A percentile compares a stretch with the other conserved stretches of the same genome.
phyloP scores from a whole-genome alignment of 2,329 filamentous ascomycete species.

The Ophiostoma sp. region DNA sequence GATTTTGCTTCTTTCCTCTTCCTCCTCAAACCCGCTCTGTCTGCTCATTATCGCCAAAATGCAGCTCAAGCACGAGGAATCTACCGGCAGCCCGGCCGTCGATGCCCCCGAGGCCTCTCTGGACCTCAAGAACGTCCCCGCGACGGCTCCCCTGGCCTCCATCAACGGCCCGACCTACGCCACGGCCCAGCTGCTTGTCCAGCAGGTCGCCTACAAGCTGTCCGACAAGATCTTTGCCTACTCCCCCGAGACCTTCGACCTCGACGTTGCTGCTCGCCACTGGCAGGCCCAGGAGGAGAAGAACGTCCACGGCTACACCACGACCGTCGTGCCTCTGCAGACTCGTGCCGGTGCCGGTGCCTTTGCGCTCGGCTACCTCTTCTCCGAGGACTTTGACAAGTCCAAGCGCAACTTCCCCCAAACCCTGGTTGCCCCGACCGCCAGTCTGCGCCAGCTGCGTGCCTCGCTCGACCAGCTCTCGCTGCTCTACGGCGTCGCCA shows the following conservation, averaged over 20 bases:
- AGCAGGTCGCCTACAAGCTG: slow-evolving; percentile 90
- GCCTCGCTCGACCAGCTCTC: slow-evolving; percentile 85
- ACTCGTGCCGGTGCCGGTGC: slow-evolving; percentile 83
- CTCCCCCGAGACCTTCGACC: slow-evolving; percentile 86
- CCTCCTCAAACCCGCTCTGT: neutral
- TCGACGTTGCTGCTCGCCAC: slow-evolving; percentile 73
- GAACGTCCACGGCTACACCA: slow-evolving; percentile 78
- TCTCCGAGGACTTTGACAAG: slow-evolving; percentile 92
- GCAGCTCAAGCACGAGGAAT: slow-evolving; percentile 27
- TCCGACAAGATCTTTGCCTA: slow-evolving; percentile 98
- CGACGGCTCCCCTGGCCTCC: slow-evolving; percentile 45
- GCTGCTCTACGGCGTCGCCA: slow-evolving; percentile 83
- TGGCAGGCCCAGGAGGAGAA: slow-evolving; percentile 66
- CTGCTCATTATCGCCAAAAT: slow-evolving; percentile 18
- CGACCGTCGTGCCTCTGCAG: slow-evolving; percentile 73
- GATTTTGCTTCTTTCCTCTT: slow-evolving; percentile 13
- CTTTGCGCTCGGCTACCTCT: slow-evolving; percentile 92
- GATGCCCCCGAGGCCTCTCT: slow-evolving; percentile 13
- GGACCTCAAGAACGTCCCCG: slow-evolving; percentile 42
- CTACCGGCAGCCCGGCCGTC: slow-evolving; percentile 26
- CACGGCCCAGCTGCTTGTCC: slow-evolving; percentile 86
- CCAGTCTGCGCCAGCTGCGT: slow-evolving; percentile 73
- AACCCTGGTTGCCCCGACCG: slow-evolving; percentile 79
- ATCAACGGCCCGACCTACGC: slow-evolving; percentile 87
- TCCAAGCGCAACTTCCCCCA: slow-evolving; percentile 88